Evolutionary conservation across 768 basidiomycete genomes (phyloP).

Genomic region (Sistotremastrum niveocremeum): DNA sequence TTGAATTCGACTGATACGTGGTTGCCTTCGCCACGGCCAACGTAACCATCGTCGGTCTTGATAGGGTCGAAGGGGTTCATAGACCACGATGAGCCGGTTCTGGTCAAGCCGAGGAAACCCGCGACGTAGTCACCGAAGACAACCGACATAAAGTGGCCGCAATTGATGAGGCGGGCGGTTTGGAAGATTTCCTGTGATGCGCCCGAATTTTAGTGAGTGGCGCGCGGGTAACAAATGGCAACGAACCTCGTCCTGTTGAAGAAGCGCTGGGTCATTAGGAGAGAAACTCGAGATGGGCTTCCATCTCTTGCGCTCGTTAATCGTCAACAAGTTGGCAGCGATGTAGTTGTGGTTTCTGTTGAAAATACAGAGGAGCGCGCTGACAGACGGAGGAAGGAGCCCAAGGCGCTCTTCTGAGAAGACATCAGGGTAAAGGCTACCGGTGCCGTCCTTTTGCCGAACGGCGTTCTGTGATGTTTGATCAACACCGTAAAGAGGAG

Average conservation of each 20-base stretch:
- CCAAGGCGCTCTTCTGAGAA: conserved; percentile 39
- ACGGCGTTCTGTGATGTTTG: conserved; percentile 25
- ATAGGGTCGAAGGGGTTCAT: conserved; percentile 35
- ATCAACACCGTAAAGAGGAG: conserved; percentile 41
- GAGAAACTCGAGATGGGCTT: conserved; percentile 18
- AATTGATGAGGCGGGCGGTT: conserved; percentile 40
- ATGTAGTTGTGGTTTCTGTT: conserved; percentile 51
- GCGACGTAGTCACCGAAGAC: conserved; percentile 49
- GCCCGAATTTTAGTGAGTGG: conserved; percentile 7
- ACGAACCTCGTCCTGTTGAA: conserved; percentile 27
- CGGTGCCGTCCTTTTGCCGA: conserved; percentile 37
- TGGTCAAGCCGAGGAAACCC: conserved; percentile 37
- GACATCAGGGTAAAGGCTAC: conserved; percentile 37
- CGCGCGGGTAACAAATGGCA: neutral
- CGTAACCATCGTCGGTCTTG: neutral
- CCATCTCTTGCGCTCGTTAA: conserved; percentile 41
- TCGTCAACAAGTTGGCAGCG: conserved; percentile 34
- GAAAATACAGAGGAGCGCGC: conserved; percentile 42
- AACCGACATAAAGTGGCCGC: conserved; percentile 40
- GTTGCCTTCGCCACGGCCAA: conserved; percentile 14
- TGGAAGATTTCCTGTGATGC: conserved; percentile 34
- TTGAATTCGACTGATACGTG: conserved; percentile 12
- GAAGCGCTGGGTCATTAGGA: conserved; percentile 7
- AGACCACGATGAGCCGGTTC: conserved; percentile 39
- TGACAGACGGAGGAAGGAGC: conserved; percentile 39